Base-by-base conservation (phyloP, 2,329 filamentous ascomycete species). In the Cadophora gregata region DNA sequence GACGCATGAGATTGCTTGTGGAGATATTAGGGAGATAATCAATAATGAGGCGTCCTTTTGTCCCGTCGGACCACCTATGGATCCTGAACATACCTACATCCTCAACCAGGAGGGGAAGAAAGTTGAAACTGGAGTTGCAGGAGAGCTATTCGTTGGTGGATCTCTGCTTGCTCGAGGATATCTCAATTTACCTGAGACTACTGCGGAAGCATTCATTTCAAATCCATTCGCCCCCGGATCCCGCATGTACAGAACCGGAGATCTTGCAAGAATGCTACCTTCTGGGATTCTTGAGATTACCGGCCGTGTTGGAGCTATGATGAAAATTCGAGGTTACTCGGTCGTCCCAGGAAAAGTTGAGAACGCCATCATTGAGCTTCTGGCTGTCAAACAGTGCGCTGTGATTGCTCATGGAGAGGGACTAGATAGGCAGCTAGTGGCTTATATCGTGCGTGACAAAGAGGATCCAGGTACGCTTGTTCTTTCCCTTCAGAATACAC, bases 271-370 rank as follows among this genome's bases (percentile, higher is more conserved):
- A 14, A 82, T 96, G n/a, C 80, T 97, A 7, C 84, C 93, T 51
- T 90, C 97, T 73, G 88, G 87, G 1, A 91, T 90, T 51, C 93
- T 97, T 67, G 91, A 95, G 68, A 97, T 97, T 74, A 83, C 96
- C 4, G 93, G 94, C 4, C 87, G 94, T 9, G 90, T 90, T 8
- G 94, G 97, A 74, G 93, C 96, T 62, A 94, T 97, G 78, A 89
- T 97, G 70, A 97, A 97, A 77, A 83, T 97, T 6, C 88, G 94
- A 33, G 94, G 94, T 0, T 93, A 97, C 76, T 85, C 93, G 8
- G 84, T 97, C 1, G 94, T 97, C 72, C 91, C 96, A 71, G 92
- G 91, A 0, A 94, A 97, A 51, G 70, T 77, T 1, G 90, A 94
- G 76, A 90, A 88, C 71, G 87, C 88, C 6, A 91, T 94, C 65